These are phyloP conservation scores for Biscogniauxia marginata DNA, from an alignment of 2,329 filamentous ascomycete species.

Conservation along the genomic window DNA sequence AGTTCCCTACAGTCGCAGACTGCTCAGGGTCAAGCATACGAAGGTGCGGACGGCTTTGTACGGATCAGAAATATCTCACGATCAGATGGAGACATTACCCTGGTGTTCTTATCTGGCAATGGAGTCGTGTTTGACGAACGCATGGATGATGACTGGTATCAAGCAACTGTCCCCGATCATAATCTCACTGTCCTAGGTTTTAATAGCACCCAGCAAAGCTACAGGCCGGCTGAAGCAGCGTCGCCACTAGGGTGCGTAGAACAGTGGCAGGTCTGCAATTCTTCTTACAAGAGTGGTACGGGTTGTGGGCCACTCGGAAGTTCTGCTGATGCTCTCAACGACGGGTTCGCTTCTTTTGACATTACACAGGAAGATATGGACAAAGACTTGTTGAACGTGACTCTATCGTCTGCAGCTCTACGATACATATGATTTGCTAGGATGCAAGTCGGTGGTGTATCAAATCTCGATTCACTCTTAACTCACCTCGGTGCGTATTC, in stretches of 20 bases:
- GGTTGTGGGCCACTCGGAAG: slow-evolving; percentile 15
- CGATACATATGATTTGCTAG: too few relatives aligned
- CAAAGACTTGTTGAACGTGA: too few relatives aligned
- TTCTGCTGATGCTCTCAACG: slow-evolving; percentile 5
- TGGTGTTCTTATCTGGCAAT: slow-evolving; percentile 9
- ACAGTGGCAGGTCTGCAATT: slow-evolving; percentile 14
- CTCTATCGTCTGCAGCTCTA: too few relatives aligned
- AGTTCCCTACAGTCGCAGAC: too few relatives aligned
- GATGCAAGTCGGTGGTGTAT: not conserved
- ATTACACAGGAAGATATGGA: not conserved
- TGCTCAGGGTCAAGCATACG: too few relatives aligned
- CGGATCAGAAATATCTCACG: too few relatives aligned
- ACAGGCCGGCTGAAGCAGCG: slow-evolving; percentile 5
- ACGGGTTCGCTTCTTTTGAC: slow-evolving; percentile 2
- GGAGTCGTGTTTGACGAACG: not conserved
- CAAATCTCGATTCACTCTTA: not conserved
- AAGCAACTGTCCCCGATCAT: not conserved
- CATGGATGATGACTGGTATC: slow-evolving; percentile 10
- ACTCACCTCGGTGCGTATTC: not conserved
- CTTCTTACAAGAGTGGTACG: not conserved
- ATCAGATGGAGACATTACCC: slow-evolving; percentile 4
- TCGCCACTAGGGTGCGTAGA: slow-evolving; percentile 10
- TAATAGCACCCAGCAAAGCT: not conserved
- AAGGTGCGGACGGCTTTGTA: too few relatives aligned
- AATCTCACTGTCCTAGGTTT: too few relatives aligned